phyloP scores from a whole-genome alignment of 345 rosid genomes.

The Eucalyptus tenuipes region DNA sequence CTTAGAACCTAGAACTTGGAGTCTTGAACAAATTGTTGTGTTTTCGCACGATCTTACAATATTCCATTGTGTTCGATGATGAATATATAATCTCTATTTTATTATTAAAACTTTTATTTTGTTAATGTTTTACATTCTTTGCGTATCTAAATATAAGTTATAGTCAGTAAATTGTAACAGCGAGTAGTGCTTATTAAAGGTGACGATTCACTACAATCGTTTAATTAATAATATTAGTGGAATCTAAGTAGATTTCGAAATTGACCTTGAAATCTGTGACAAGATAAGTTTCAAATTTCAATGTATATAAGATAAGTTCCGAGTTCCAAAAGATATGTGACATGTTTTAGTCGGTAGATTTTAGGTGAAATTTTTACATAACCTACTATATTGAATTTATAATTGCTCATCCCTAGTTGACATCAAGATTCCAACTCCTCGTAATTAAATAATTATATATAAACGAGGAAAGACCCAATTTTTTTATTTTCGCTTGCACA shows the following conservation, averaged over 20 bases:
- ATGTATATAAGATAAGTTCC: neutral
- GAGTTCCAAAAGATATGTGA: too few relatives aligned
- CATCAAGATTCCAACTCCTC: neutral
- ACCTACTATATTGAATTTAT: too few relatives aligned
- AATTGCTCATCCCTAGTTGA: neutral
- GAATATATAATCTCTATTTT: too few relatives aligned
- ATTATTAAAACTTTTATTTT: too few relatives aligned
- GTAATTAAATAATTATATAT: neutral
- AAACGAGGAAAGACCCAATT: neutral
- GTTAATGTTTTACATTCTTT: neutral
- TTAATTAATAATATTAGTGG: neutral
- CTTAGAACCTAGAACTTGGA: neutral
- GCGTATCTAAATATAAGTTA: neutral
- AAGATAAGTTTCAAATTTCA: neutral
- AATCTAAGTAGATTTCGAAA: too few relatives aligned
- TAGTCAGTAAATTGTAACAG: too few relatives aligned
- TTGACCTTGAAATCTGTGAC: neutral
- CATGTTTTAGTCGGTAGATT: neutral
- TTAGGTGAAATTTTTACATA: fast-evolving
- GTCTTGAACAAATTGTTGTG: neutral
- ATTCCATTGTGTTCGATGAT: neutral
- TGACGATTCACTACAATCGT: too few relatives aligned
- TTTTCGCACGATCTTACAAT: neutral
- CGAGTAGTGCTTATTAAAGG: neutral
- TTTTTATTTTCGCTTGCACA: neutral